Evolutionary conservation across 176 grass and related monocot genomes (phyloP).

Genomic region (Avena insularis): DNA sequence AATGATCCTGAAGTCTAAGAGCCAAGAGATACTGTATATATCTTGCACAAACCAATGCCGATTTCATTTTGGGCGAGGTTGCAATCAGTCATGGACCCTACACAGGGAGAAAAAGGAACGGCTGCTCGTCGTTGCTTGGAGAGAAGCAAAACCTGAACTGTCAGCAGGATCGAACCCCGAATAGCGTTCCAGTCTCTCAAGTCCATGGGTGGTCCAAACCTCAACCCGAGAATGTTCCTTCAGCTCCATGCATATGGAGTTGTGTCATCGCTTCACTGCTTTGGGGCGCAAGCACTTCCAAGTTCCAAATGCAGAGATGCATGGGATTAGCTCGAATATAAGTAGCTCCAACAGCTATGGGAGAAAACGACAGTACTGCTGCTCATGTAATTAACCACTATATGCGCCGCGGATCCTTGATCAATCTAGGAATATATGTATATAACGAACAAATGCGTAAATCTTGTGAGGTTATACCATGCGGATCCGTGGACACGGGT

Average conservation of each 20-base stretch:
- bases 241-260: neutral
- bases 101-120: constrained; percentile 34
- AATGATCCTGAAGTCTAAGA: neutral
- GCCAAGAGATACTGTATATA: neutral
- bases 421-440: constrained; percentile 37
- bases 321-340: constrained; percentile 48
- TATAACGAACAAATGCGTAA: neutral
- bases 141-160: constrained; percentile 39
- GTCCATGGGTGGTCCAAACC: constrained; percentile 26
- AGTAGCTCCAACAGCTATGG: constrained; percentile 10
- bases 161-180: constrained; percentile 22
- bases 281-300: neutral
- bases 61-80: neutral
- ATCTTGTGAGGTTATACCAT: neutral
- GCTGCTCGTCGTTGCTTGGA: constrained; percentile 30
- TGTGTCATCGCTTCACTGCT: constrained; percentile 22
- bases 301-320: neutral
- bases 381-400: constrained; percentile 11
- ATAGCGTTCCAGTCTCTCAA: neutral
- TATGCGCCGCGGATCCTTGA: neutral
- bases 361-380: neutral
- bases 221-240: neutral
- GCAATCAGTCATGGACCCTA: constrained; percentile 14
- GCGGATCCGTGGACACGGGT: neutral
- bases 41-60: neutral